Evolutionary conservation across 2,329 filamentous ascomycete species (phyloP).

Genomic region (Aspergillus sp.): DNA sequence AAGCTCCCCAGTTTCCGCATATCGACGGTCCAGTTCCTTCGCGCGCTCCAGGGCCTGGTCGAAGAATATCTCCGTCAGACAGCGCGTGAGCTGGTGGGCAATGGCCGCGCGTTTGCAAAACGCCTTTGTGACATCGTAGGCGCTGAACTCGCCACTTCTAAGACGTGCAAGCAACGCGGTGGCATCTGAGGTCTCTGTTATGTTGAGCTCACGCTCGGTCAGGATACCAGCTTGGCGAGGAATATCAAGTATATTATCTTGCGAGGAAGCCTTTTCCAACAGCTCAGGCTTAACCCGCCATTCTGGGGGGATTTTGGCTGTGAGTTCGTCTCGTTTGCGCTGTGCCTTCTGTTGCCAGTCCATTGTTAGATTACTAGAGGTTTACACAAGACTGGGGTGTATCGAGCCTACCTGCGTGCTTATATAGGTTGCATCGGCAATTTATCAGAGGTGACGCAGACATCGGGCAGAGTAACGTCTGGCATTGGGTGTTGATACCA

Average conservation of each 20-base stretch:
- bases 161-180: slow-evolving; percentile 29
- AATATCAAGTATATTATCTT: slow-evolving; percentile 8
- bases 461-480: background rate
- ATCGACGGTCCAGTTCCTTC: slow-evolving; percentile 47
- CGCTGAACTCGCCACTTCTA: slow-evolving; percentile 25
- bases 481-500: background rate
- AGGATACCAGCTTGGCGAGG: slow-evolving; percentile 42
- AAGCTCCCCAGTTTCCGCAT: slow-evolving; percentile 39
- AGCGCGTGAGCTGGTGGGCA: slow-evolving; percentile 42
- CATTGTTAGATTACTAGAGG: background rate
- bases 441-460: background rate
- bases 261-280: background rate
- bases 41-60: slow-evolving; percentile 50
- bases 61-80: slow-evolving; percentile 56
- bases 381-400: background rate
- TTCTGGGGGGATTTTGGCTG: slow-evolving; percentile 10
- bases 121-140: slow-evolving; percentile 47
- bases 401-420: background rate
- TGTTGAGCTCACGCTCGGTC: slow-evolving; percentile 46
- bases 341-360: slow-evolving; percentile 12
- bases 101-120: slow-evolving; percentile 42
- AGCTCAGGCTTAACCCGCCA: slow-evolving; percentile 3
- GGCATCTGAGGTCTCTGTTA: slow-evolving; percentile 48
- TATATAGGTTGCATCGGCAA: background rate
- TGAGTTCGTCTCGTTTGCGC: slow-evolving; percentile 8